Evolutionary conservation across 805 yeast genomes (phyloP), one percentile per base, ranked within the genome.

Genomic region (Danielia reshetovae): DNA sequence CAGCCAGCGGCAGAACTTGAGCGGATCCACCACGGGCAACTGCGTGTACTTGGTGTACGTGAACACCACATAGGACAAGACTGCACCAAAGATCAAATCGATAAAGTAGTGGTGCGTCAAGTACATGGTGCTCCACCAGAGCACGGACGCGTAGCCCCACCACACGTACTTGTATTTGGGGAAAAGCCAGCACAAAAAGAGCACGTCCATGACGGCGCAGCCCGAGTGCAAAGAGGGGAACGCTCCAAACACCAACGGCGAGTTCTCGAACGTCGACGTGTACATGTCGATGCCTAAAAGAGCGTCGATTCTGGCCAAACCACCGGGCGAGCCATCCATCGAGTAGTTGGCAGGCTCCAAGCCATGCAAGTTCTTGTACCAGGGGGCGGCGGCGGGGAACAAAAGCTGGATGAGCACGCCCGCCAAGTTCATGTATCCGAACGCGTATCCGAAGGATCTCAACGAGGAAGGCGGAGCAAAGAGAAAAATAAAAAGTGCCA

Each of bases 121-220:
- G 60, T 90, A 90, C 98, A 90, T 90, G 11, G 97, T 93, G 32
- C 93, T 76, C 95, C 96, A 93, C 97, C 97, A 90, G 48, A 93
- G 72, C 94, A 95, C 87, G 43, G 78, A 64, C n/a, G 87, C 93
- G 57, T 90, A 93, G 13, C 70, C 60, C 55, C 81, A 71, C 70
- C 87, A 85, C 5, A 85, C 40, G 6, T 82, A 78, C 1, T 77
- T 68, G 30, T 68, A 67, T 27, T 63, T 70, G 9, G 97, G 97
- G 56, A 89, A 89, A 36, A 88, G 65, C 67, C 87, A 86, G 34
- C 80, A 68, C 52, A 93, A 67, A 62, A 93, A 93, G 40, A 89
- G 66, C 2, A 88, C 95, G 55, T 89, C 96, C 86, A 90, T 82
- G 3, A 89, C 85, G 9, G 97, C 89, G 57, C 90, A 85, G 11